Evolutionary conservation across 164 flowering plant species (phyloP).

Genomic region (Warburgia ugandensis): DNA sequence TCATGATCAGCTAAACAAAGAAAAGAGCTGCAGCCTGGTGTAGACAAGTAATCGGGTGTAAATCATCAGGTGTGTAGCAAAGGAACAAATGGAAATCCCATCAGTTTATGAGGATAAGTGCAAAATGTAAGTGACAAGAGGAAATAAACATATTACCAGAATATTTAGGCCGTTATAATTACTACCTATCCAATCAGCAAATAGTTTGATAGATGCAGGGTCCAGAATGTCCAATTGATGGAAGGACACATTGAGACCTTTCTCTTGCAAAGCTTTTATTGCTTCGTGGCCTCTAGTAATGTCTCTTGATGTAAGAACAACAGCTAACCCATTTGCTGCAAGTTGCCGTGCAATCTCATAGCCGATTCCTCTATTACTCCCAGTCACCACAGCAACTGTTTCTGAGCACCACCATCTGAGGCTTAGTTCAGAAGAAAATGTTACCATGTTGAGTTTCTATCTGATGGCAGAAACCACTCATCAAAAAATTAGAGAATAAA

Average conservation of each 20-base stretch:
- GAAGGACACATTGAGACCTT: conserved; percentile 50
- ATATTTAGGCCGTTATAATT: conserved; percentile 65
- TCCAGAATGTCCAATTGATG: conserved; percentile 73
- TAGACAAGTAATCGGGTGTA: too few relatives aligned
- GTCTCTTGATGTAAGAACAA: conserved; percentile 73
- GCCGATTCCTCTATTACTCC: conserved; percentile 91
- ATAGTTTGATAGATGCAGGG: conserved; percentile 38
- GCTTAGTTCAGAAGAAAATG: neutral
- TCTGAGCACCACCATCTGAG: conserved; percentile 83
- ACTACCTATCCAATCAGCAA: conserved; percentile 51
- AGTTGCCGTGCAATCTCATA: conserved; percentile 83
- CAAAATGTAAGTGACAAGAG: neutral
- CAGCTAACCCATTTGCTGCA: conserved; percentile 63
- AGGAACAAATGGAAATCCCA: neutral
- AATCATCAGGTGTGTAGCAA: too few relatives aligned
- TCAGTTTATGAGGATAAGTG: neutral
- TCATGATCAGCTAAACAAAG: too few relatives aligned
- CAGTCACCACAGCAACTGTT: conserved; percentile 87
- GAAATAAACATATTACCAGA: conserved; percentile 36
- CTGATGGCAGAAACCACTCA: neutral
- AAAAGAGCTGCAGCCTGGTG: too few relatives aligned
- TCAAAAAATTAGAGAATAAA: neutral
- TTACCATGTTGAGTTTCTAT: too few relatives aligned
- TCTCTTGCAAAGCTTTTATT: conserved; percentile 50
- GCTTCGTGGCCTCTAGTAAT: conserved; percentile 52